Base-by-base conservation (phyloP, 306 rosid genomes). In the Styphnolobium japonicum region DNA sequence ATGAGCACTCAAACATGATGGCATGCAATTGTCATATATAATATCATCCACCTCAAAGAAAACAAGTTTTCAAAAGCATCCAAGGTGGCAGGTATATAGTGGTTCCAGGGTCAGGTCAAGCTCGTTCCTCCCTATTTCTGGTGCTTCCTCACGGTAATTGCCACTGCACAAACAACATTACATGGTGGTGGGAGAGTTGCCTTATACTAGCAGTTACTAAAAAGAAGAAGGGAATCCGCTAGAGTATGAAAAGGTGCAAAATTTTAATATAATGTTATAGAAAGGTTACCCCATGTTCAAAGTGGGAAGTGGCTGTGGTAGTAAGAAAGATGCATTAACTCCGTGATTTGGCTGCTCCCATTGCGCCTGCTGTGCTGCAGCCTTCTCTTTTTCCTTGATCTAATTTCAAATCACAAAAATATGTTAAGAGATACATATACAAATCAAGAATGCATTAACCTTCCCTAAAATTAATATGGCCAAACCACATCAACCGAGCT, bases 371-470 rank as follows among this genome's bases (percentile, higher is more conserved):
- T 73, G 84, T 0, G 88, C 87, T 67, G 68, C 83, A 70, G 51
- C 76, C 82, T 89, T 88, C 67, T 89, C 95, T 23, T 87, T 90
- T 86, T 94, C 97, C 86, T 94, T 90, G 21, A 94, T 94, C 98
- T 93, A 25, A 52, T 78, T 39, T 48, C 58, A 66, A 49, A 19
- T 42, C 39, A 9, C 6, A 55, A 3, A 3, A 45, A 36, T 29
- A 10, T 48, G 53, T 27, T 27, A 53, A 66, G 64, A n/a, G 7
- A 25, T 22, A 40, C 4, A 6, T 10, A 58, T 4, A 10, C 14
- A 48, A 4, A 56, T 25, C 34, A 45, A 67, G n/a, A 40, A 45
- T 23, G 2, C 7, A 78, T 27, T 0, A 0, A 29, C 22, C 73
- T 64, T 49, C 6, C n/a, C 34, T 22, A 11, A 64, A 49, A n/a